phyloP scores from a whole-genome alignment of 202 grass and related monocot species.

The Cymbopogon flexuosus region DNA sequence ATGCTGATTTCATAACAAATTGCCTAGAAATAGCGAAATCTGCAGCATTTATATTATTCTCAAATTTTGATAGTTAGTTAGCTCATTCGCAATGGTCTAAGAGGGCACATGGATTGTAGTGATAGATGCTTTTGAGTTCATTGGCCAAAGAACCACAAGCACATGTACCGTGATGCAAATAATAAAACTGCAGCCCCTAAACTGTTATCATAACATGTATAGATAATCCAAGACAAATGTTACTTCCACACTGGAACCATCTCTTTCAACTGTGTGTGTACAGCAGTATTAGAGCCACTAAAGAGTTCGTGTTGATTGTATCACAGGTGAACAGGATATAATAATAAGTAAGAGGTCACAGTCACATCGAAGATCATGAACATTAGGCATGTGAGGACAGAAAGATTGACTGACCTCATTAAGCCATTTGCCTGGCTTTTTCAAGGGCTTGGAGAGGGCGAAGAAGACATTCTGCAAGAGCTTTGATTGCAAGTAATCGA shows the following conservation, averaged over 20 bases:
- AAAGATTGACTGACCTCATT: slow-evolving; percentile 65
- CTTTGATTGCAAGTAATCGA: slow-evolving; percentile 92
- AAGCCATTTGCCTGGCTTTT: slow-evolving; percentile 58
- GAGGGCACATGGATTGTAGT: neutral
- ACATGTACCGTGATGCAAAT: neutral
- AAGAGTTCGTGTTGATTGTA: neutral
- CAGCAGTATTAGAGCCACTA: neutral
- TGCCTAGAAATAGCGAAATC: neutral
- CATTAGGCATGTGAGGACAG: neutral
- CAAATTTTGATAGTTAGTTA: neutral
- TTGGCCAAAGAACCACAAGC: neutral
- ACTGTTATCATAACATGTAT: neutral
- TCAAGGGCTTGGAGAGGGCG: slow-evolving; percentile 69
- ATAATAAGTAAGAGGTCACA: neutral
- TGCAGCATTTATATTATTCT: neutral
- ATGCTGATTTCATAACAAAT: neutral
- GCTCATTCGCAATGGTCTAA: neutral
- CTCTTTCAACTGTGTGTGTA: neutral
- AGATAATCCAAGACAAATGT: neutral
- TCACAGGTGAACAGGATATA: neutral
- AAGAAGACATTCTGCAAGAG: slow-evolving; percentile 73
- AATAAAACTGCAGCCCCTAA: neutral
- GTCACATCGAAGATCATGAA: neutral
- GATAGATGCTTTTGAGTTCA: neutral
- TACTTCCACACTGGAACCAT: neutral